These are phyloP conservation scores for Fraxinus anomala DNA, from an alignment of 257 asterid genomes.

Conservation along the genomic window DNA sequence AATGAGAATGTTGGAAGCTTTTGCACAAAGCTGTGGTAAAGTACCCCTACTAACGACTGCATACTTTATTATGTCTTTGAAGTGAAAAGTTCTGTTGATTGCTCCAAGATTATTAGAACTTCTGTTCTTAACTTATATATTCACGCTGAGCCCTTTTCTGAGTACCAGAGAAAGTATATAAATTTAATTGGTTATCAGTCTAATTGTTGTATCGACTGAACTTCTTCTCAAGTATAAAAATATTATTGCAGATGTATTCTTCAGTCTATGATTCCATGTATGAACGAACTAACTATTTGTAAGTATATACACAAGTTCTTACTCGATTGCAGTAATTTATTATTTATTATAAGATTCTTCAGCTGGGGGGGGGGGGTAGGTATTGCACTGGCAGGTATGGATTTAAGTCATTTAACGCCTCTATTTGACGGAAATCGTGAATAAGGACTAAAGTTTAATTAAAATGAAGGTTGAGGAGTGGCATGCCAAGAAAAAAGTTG, in stretches of 20 bases:
- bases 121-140: background rate
- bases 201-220: background rate
- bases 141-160: background rate
- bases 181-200: background rate
- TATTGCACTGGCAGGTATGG: no score
- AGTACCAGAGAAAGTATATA: background rate
- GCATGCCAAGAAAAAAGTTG: no score
- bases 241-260: background rate
- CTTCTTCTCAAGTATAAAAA: background rate
- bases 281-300: background rate
- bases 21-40: constrained; percentile 1
- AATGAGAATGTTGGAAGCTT: background rate
- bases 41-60: background rate
- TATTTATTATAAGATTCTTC: background rate
- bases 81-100: background rate
- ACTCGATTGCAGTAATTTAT: background rate
- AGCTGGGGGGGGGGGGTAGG: background rate
- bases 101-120: background rate
- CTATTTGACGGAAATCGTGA: no score
- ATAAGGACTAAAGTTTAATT: no score
- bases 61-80: background rate
- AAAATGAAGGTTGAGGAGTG: no score
- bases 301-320: background rate
- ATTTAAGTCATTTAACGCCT: no score
- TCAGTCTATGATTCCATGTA: background rate